phyloP scores from a whole-genome alignment of 1,139 yeast genomes.

The Yamadazyma diddensiae region DNA sequence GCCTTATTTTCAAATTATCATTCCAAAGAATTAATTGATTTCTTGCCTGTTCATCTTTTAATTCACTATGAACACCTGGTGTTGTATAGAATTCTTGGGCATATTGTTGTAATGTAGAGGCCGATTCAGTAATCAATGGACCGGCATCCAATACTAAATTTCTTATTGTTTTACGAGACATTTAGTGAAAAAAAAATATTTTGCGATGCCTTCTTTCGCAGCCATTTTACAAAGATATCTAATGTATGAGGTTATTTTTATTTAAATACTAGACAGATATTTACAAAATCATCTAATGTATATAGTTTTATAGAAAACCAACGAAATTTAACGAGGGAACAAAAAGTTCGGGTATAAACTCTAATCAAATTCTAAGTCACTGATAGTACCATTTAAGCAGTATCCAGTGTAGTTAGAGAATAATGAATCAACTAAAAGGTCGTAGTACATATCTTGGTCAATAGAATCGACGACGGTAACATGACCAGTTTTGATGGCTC shows the following conservation, averaged over 20 bases:
- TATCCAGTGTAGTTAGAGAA: constrained; percentile 32
- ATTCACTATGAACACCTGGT: constrained; percentile 85
- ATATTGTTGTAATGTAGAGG: constrained; percentile 65
- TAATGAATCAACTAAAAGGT: constrained; percentile 24
- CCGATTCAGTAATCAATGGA: constrained; percentile 84
- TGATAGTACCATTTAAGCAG: constrained; percentile 18
- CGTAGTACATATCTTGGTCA: constrained; percentile 25
- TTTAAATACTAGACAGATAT: too few species aligned
- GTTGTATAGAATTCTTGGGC: constrained; percentile 79
- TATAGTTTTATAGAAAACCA: too few species aligned
- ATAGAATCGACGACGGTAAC: constrained; percentile 30
- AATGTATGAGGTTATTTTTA: too few species aligned
- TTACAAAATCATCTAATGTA: too few species aligned
- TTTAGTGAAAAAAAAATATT: too few species aligned
- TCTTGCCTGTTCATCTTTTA: constrained; percentile 82
- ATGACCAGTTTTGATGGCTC: constrained; percentile 26
- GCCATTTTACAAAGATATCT: too few species aligned
- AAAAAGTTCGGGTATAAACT: too few species aligned
- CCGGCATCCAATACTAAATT: constrained; percentile 88
- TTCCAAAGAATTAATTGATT: constrained; percentile 79
- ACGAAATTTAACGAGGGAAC: too few species aligned
- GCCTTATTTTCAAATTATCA: constrained; percentile 59
- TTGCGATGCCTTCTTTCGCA: too few species aligned
- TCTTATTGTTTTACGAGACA: too few species aligned
- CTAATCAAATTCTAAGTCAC: constrained; percentile 5